Percentiles rank a stretch among this genome's conserved stretches.
These are phyloP conservation scores for Golubevia pallescens DNA, from an alignment of 1,284 basidiomycete species.

Conservation along the genomic window DNA sequence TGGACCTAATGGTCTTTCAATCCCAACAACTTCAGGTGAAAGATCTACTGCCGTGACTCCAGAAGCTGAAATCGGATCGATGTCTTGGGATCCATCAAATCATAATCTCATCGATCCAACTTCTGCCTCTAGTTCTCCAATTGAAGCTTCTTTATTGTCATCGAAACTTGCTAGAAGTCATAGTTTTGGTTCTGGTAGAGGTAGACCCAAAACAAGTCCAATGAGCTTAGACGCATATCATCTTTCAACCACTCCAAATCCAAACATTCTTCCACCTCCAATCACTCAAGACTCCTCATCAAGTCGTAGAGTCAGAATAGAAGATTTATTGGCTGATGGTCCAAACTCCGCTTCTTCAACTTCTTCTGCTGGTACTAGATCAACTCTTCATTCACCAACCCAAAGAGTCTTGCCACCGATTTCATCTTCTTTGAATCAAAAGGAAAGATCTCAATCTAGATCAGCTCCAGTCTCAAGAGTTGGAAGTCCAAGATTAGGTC, in stretches of 20 bases:
- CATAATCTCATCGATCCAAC: constrained; percentile 17
- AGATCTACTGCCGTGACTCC: constrained; percentile 11
- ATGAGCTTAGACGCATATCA: constrained; percentile 43
- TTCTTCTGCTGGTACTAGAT: no score
- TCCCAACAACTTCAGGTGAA: constrained; percentile 48
- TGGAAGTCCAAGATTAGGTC: no score
- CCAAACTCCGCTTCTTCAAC: no score
- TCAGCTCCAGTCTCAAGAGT: no score
- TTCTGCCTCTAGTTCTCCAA: constrained; percentile 35
- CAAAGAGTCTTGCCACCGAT: no score
- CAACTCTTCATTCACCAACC: no score
- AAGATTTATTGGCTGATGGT: not conserved
- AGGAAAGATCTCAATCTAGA: no score
- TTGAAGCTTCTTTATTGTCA: constrained; percentile 24
- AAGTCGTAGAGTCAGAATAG: not conserved
- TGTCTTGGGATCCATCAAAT: constrained; percentile 7
- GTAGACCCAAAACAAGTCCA: constrained; percentile 20
- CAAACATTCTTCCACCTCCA: not conserved
- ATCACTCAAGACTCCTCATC: not conserved
- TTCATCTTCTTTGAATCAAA: no score
- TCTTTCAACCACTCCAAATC: constrained; percentile 7
- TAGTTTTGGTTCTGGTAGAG: constrained; percentile 33
- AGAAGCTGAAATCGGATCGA: constrained; percentile 8
- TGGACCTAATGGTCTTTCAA: constrained; percentile 14
- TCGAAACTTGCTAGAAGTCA: constrained; percentile 32